Percentiles rank a stretch among this genome's conserved stretches.
Evolutionary conservation across 169 alveolate species (phyloP).

Genomic region (Plasmodium gonderi): DNA sequence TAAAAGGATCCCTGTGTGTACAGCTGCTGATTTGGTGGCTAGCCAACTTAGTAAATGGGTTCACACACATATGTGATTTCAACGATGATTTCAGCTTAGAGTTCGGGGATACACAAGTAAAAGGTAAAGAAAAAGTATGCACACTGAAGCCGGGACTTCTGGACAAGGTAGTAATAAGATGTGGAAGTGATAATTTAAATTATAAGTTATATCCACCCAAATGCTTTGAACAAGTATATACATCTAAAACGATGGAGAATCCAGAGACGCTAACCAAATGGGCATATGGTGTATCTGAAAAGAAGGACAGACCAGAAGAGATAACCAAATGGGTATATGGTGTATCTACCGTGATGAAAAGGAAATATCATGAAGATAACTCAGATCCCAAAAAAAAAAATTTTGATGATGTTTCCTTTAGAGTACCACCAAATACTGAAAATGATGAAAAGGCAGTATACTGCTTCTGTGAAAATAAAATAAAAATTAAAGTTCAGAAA

Average conservation of each 20-base stretch:
- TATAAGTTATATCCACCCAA: conserved; percentile 27
- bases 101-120: not conserved
- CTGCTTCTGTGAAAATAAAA: conserved; percentile 26
- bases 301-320: no score
- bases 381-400: not conserved
- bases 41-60: not conserved
- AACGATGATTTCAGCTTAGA: not conserved
- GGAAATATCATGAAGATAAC: not conserved
- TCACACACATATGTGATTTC: conserved; percentile 27
- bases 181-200: conserved; percentile 25
- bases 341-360: not conserved
- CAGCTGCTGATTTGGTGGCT: not conserved
- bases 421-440: conserved; percentile 31
- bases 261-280: not conserved
- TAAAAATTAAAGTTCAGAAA: not conserved
- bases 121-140: not conserved
- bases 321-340: conserved; percentile 11
- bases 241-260: not conserved
- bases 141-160: conserved; percentile 1
- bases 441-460: not conserved
- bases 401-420: not conserved
- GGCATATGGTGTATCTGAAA: not conserved
- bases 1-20: not conserved
- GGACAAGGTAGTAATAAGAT: conserved; percentile 6
- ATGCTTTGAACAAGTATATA: conserved; percentile 36